phyloP scores from a whole-genome alignment of 1,139 yeast species.

The Pichia sp. region DNA sequence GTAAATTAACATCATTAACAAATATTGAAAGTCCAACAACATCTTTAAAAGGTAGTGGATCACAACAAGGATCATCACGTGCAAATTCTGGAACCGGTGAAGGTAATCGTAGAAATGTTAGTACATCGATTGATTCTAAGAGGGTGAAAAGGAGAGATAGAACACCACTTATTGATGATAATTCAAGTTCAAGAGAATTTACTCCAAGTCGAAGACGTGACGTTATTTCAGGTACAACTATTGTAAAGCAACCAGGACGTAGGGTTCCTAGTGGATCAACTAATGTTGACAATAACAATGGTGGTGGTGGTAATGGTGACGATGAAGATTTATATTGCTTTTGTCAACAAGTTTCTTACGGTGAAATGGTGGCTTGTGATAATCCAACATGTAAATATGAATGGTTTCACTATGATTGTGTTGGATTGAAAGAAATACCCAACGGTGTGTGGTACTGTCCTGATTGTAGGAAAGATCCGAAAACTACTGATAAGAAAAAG shows the following conservation, averaged over 20 bases:
- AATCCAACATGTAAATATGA: slow-evolving; percentile 72
- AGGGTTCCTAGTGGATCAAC: slow-evolving; percentile 34
- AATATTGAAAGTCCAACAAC: slow-evolving; percentile 1
- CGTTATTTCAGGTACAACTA: slow-evolving; percentile 13
- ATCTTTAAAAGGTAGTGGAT: not conserved
- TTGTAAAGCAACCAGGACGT: slow-evolving; percentile 11
- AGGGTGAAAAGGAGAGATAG: slow-evolving; percentile 9
- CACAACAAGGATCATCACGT: not conserved
- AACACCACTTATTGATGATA: slow-evolving; percentile 11
- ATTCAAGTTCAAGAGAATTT: slow-evolving; percentile 1
- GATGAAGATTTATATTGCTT: slow-evolving; percentile 71
- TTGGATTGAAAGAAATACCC: slow-evolving; percentile 63
- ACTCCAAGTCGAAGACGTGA: slow-evolving; percentile 12
- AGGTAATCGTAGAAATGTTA: slow-evolving; percentile 4
- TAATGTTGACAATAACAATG: not conserved
- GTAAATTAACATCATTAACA: not conserved
- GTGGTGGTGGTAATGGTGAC: slow-evolving; percentile 12
- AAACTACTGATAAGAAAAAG: slow-evolving; percentile 13
- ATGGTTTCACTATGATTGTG: slow-evolving; percentile 81
- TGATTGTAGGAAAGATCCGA: slow-evolving; percentile 36
- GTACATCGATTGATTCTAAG: slow-evolving; percentile 7
- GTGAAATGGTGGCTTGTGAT: slow-evolving; percentile 92
- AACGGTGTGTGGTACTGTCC: slow-evolving; percentile 62
- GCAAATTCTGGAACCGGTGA: not conserved
- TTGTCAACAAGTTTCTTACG: slow-evolving; percentile 80